phyloP scores from a whole-genome alignment of 768 basidiomycete species.

The Suillus fuscotomentosus region DNA sequence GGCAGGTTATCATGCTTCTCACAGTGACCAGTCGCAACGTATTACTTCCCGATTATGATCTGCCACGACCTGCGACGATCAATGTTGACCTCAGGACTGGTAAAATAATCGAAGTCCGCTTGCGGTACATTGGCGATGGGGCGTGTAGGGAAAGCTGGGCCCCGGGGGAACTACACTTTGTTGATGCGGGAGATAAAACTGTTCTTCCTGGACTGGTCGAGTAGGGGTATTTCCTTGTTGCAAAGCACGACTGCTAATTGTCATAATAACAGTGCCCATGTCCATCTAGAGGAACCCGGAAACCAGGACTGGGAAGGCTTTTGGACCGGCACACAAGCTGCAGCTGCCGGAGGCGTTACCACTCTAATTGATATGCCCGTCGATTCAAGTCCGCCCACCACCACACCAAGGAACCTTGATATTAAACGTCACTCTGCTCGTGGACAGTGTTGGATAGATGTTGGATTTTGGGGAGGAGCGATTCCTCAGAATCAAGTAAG shows the following conservation, averaged over 20 bases:
- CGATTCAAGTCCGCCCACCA: constrained; percentile 96
- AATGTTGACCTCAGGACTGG: constrained; percentile 56
- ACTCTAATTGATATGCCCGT: constrained; percentile 97
- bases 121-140: constrained; percentile 30
- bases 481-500: constrained; percentile 86
- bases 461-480: constrained; percentile 85
- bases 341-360: constrained; percentile 89
- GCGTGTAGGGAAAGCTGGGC: constrained; percentile 15
- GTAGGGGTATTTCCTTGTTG: constrained; percentile 38
- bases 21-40: constrained; percentile 57
- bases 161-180: constrained; percentile 30
- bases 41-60: constrained; percentile 48
- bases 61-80: constrained; percentile 64
- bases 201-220: constrained; percentile 83
- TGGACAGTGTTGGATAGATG: constrained; percentile 72
- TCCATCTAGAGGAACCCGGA: constrained; percentile 93
- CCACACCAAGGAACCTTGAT: constrained; percentile 73
- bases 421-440: constrained; percentile 68
- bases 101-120: constrained; percentile 53
- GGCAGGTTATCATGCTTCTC: constrained; percentile 14
- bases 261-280: constrained; percentile 61
- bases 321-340: constrained; percentile 88
- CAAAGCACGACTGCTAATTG: neutral
- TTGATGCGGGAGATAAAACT: constrained; percentile 57
- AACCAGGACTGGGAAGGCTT: constrained; percentile 96